These are phyloP conservation scores for Waitea zeae DNA, from an alignment of 1,284 basidiomycete species.

Conservation along the genomic window DNA sequence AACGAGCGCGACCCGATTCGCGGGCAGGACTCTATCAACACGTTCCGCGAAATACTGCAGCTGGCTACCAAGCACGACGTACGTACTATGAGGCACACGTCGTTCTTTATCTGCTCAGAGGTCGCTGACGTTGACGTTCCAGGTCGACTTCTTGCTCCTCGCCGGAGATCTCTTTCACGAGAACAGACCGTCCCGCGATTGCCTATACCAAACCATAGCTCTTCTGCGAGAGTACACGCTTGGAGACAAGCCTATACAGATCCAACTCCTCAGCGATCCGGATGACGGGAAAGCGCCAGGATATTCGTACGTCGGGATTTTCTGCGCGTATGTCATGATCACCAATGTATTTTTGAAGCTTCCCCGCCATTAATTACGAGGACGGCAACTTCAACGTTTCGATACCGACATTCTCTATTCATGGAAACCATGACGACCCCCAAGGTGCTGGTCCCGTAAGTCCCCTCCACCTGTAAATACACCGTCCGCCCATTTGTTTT, in stretches of 20 bases:
- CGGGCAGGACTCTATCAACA: slow-evolving; percentile 90
- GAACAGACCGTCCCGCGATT: slow-evolving; percentile 85
- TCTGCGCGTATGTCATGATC: slow-evolving; percentile 1
- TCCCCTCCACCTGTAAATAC: slow-evolving; percentile 4
- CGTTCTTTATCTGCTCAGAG: background rate
- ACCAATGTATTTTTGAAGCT: slow-evolving; percentile 34
- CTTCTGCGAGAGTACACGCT: slow-evolving; percentile 84
- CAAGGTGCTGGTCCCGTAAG: slow-evolving; percentile 85
- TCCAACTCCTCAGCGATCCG: slow-evolving; percentile 88
- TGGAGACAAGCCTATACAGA: slow-evolving; percentile 72
- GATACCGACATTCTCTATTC: slow-evolving; percentile 96
- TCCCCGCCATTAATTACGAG: slow-evolving; percentile 95
- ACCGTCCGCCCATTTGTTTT: slow-evolving; percentile 3
- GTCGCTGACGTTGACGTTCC: slow-evolving; percentile 3
- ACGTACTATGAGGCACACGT: slow-evolving; percentile 13
- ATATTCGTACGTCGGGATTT: slow-evolving; percentile 46
- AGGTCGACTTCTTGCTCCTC: slow-evolving; percentile 91
- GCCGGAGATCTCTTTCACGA: slow-evolving; percentile 98
- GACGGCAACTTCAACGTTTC: slow-evolving; percentile 91
- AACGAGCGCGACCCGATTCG: slow-evolving; percentile 89
- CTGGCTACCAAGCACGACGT: slow-evolving; percentile 81
- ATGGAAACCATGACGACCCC: slow-evolving; percentile 98
- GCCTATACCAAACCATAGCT: slow-evolving; percentile 78
- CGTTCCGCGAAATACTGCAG: slow-evolving; percentile 88
- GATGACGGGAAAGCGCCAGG: slow-evolving; percentile 74